Evolutionary conservation across 139 green algal genomes (phyloP).

Genomic region (Edaphochlamys debaryana): DNA sequence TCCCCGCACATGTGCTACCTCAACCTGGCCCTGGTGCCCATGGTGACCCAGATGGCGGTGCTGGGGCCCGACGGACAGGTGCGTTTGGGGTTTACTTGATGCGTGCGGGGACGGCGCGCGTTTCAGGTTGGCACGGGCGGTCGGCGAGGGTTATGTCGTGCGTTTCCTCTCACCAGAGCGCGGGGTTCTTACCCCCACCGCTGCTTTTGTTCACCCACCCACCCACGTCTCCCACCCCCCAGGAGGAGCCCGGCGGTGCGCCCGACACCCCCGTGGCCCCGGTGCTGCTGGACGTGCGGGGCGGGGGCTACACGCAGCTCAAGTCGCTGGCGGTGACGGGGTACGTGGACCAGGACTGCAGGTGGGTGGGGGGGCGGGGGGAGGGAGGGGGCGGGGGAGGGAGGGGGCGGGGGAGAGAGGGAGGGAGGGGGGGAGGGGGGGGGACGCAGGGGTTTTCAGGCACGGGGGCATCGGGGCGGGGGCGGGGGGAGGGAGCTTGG

Average conservation of each 20-base stretch:
- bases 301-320: slow-evolving; percentile 41
- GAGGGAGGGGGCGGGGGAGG: not conserved
- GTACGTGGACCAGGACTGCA: slow-evolving; percentile 39
- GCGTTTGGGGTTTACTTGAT: too few species aligned
- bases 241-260: not conserved
- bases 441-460: not conserved
- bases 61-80: not conserved
- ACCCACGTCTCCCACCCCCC: too few species aligned
- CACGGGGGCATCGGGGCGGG: too few species aligned
- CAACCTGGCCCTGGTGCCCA: slow-evolving; percentile 38
- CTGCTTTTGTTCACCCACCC: too few species aligned
- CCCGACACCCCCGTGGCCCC: slow-evolving; percentile 28
- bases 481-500: too few species aligned
- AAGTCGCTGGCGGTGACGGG: slow-evolving; percentile 32
- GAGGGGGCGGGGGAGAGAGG: not conserved
- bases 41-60: slow-evolving; percentile 23
- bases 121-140: too few species aligned
- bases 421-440: not conserved
- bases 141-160: too few species aligned
- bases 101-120: too few species aligned
- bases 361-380: too few species aligned
- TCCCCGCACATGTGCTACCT: slow-evolving; percentile 37
- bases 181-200: too few species aligned
- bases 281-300: slow-evolving; percentile 35
- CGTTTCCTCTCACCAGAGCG: too few species aligned